Conservation (phyloP, 164 flowering plant genomes). For the Vitis rupestris region DNA sequence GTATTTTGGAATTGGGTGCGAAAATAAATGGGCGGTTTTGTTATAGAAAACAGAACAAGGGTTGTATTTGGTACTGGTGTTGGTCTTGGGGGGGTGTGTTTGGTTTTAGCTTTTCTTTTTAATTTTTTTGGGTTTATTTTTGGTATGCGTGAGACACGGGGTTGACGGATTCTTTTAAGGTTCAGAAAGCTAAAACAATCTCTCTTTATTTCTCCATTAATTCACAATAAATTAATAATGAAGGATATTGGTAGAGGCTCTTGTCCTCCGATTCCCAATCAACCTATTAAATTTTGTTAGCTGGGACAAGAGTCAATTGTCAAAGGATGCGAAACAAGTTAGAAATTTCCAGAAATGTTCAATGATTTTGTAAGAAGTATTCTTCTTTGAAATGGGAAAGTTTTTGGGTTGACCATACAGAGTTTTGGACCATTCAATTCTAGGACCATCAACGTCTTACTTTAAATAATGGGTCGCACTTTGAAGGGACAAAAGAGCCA, state of each 20-base stretch:
- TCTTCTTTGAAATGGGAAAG: no score
- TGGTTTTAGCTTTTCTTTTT: neutral
- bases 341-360: no score
- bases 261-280: neutral
- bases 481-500: no score
- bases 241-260: no score
- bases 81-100: neutral
- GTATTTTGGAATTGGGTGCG: no score
- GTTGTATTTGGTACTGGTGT: no score
- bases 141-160: slow-evolving; percentile 23
- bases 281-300: neutral
- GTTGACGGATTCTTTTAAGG: slow-evolving; percentile 19
- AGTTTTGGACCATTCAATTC: no score
- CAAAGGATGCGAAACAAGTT: no score
- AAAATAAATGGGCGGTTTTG: neutral
- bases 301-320: neutral
- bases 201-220: neutral
- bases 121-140: neutral
- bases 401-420: no score
- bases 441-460: no score
- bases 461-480: no score
- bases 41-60: neutral
- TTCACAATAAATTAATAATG: neutral
- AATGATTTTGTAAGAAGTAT: no score
- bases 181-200: neutral